Percentiles rank a stretch among this genome's conserved stretches.
Evolutionary conservation across 768 basidiomycete species (phyloP).

Genomic region (Psilocybe sp.): DNA sequence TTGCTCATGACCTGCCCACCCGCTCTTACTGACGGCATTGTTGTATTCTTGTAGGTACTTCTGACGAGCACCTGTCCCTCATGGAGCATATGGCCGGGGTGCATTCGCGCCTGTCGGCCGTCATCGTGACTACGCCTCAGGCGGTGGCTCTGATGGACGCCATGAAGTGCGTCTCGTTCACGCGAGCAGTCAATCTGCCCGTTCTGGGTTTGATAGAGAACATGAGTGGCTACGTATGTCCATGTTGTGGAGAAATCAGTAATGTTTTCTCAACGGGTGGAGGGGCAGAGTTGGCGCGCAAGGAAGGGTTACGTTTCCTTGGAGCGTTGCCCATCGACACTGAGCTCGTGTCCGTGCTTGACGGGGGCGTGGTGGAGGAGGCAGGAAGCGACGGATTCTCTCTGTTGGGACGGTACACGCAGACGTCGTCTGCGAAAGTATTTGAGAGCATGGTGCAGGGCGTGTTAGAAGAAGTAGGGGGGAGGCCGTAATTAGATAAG

Average conservation of each 20-base stretch:
- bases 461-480: conserved; percentile 17
- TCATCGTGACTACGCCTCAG: conserved; percentile 97
- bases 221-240: conserved; percentile 98
- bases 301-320: conserved; percentile 72
- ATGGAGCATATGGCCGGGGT: conserved; percentile 90
- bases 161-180: conserved; percentile 95
- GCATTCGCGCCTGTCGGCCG: conserved; percentile 71
- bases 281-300: conserved; percentile 81
- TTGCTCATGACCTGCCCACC: conserved; percentile 4
- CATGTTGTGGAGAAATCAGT: conserved; percentile 93
- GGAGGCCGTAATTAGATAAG: conserved; percentile 5
- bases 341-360: conserved; percentile 82
- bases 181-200: conserved; percentile 80
- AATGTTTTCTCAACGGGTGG: conserved; percentile 95
- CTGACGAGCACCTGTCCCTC: conserved; percentile 96
- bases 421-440: conserved; percentile 66
- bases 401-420: conserved; percentile 59
- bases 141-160: conserved; percentile 94
- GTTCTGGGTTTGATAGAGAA: conserved; percentile 95
- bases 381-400: conserved; percentile 33
- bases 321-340: conserved; percentile 93
- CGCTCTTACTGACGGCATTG: conserved; percentile 12
- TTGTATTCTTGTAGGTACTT: conserved; percentile 67
- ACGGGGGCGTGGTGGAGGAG: conserved; percentile 47
- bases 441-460: conserved; percentile 55